Conservation (phyloP, 176 grass and related monocot genomes). For the Carex myosuroides region DNA sequence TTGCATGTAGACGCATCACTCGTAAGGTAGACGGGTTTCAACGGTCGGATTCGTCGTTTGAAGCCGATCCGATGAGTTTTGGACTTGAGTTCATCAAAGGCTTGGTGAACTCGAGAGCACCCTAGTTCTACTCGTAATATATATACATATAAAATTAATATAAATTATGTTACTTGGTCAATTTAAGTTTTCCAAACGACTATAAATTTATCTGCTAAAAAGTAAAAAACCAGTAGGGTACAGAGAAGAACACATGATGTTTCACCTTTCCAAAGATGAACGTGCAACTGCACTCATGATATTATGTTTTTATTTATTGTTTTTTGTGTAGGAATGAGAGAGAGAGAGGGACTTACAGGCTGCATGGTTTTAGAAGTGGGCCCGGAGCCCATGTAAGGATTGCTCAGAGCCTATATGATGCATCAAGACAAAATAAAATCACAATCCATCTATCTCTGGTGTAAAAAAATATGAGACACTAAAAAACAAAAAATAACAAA, state of each 20-base stretch:
- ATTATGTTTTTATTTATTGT: not conserved
- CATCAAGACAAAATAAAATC: slow-evolving; percentile 31
- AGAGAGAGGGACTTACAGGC: slow-evolving; percentile 38
- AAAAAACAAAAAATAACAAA: slow-evolving; percentile 20
- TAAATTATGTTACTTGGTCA: not conserved
- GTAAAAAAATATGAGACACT: slow-evolving; percentile 6
- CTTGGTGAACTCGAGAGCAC: no score
- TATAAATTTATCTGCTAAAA: not conserved
- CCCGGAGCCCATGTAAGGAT: slow-evolving; percentile 54
- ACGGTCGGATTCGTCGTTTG: no score
- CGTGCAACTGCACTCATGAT: slow-evolving; percentile 16
- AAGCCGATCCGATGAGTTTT: no score
- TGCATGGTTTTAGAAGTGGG: slow-evolving; percentile 31
- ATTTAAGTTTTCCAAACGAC: not conserved
- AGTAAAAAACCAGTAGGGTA: slow-evolving; percentile 3
- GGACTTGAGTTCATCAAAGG: no score
- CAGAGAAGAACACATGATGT: slow-evolving; percentile 24
- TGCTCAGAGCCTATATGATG: slow-evolving; percentile 56
- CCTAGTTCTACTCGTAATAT: no score
- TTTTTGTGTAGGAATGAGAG: not conserved
- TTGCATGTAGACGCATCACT: no score
- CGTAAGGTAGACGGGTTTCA: no score
- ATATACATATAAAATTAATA: not conserved
- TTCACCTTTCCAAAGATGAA: not conserved
- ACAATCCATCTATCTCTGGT: slow-evolving; percentile 18